Conservation (phyloP, 202 grass and related monocot genomes). For the Setaria italica region DNA sequence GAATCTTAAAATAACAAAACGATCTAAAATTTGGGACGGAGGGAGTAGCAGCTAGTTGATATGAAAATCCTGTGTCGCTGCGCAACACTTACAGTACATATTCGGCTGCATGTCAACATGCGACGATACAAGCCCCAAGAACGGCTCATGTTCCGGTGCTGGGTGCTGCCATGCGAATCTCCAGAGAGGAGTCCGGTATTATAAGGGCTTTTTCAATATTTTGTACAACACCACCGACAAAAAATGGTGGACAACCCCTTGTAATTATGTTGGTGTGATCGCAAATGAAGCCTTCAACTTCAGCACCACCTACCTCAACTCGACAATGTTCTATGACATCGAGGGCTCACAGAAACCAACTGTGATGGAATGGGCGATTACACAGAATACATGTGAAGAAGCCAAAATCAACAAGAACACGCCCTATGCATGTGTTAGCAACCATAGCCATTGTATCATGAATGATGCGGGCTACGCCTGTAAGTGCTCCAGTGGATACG, state of each 20-base stretch:
- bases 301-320: conserved; percentile 30
- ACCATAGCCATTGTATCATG: conserved; percentile 3
- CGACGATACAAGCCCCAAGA: not conserved
- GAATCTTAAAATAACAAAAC: no score
- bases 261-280: conserved; percentile 40
- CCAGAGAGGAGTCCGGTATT: not conserved
- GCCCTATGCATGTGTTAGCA: conserved; percentile 42
- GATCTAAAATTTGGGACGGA: no score
- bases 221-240: conserved; percentile 13
- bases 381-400: not conserved
- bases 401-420: not conserved
- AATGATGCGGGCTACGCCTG: not conserved
- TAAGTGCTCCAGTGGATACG: not conserved
- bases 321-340: not conserved
- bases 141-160: conserved; percentile 32
- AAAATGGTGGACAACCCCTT: not conserved
- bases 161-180: conserved; percentile 50
- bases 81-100: not conserved
- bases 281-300: conserved; percentile 31
- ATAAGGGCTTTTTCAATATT: not conserved
- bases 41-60: no score
- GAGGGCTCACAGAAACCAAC: not conserved
- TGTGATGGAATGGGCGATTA: conserved; percentile 42
- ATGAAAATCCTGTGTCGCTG: no score
- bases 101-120: conserved; percentile 16